Percentiles rank a stretch among this genome's conserved stretches.
Conservation (phyloP, 352 stramenopile species). For the Pythium dissotocum region DNA sequence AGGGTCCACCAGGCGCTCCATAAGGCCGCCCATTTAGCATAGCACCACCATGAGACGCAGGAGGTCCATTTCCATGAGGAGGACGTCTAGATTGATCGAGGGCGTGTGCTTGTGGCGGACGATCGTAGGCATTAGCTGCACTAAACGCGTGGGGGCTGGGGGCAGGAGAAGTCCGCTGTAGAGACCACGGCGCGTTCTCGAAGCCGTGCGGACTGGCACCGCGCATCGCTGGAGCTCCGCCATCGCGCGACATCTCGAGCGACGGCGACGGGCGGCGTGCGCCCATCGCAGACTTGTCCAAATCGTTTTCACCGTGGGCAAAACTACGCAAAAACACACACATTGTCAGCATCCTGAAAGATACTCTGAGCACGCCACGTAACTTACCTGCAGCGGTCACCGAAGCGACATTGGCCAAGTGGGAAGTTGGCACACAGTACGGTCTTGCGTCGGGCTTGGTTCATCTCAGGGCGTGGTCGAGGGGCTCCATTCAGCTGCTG, state of each 20-base stretch:
- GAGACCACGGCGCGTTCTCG: constrained; percentile 12
- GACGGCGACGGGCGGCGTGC: constrained; percentile 12
- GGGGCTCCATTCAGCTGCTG: constrained; percentile 23
- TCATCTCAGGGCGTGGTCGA: constrained; percentile 36
- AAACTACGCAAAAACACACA: constrained; percentile 45
- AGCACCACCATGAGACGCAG: constrained; percentile 26
- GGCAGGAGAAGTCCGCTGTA: constrained; percentile 8
- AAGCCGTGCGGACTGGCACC: constrained; percentile 15
- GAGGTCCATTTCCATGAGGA: constrained; percentile 43
- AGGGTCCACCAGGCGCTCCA: neutral
- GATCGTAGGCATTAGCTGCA: constrained; percentile 31
- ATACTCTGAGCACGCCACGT: neutral
- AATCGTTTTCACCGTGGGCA: constrained; percentile 76
- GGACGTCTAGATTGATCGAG: constrained; percentile 47
- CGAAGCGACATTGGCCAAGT: constrained; percentile 72
- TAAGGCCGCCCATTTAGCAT: constrained; percentile 56
- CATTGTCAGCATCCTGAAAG: neutral
- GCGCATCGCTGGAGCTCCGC: constrained; percentile 11
- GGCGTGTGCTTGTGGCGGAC: constrained; percentile 14
- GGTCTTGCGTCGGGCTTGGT: constrained; percentile 65
- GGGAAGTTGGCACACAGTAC: constrained; percentile 79
- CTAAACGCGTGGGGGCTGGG: constrained; percentile 8
- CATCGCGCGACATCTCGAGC: constrained; percentile 14
- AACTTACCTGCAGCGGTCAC: constrained; percentile 81
- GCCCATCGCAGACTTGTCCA: constrained; percentile 31